A percentile compares a stretch with the other conserved stretches of the same genome.
Conservation (phyloP, 78 protist species). For the Goniomonas avonlea region DNA sequence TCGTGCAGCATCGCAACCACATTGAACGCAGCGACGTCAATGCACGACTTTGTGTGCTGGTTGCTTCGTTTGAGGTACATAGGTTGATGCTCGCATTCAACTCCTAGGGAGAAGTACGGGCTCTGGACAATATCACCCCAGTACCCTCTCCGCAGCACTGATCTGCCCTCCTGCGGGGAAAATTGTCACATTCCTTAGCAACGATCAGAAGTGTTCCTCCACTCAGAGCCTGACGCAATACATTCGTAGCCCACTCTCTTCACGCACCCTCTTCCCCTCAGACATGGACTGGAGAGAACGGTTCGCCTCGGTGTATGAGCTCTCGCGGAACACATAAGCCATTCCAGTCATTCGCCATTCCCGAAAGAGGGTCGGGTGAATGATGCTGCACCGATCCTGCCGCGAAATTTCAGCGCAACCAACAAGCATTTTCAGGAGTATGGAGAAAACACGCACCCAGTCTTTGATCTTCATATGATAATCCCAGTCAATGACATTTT, state of each 20-base stretch:
- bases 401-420: too few relatives aligned
- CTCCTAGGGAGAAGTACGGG: slow-evolving; percentile 25
- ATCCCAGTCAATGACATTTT: slow-evolving; percentile 33
- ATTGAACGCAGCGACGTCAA: slow-evolving; percentile 20
- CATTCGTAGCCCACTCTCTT: too few relatives aligned
- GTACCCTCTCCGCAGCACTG: slow-evolving; percentile 28
- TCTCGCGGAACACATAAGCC: too few relatives aligned
- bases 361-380: slow-evolving; percentile 9
- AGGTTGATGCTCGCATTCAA: neutral
- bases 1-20: slow-evolving; percentile 13
- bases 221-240: too few relatives aligned
- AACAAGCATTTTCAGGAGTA: too few relatives aligned
- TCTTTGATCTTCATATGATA: slow-evolving; percentile 13
- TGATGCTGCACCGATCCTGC: too few relatives aligned
- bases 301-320: too few relatives aligned
- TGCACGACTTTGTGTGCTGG: slow-evolving; percentile 7
- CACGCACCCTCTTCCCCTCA: neutral
- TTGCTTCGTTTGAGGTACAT: neutral
- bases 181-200: too few relatives aligned
- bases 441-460: too few relatives aligned
- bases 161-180: too few relatives aligned
- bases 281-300: neutral
- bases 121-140: slow-evolving; percentile 38
- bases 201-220: too few relatives aligned
- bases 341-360: slow-evolving; percentile 27